Conservation (phyloP, 805 yeast species). For the Dipodascopsis uninucleata region DNA sequence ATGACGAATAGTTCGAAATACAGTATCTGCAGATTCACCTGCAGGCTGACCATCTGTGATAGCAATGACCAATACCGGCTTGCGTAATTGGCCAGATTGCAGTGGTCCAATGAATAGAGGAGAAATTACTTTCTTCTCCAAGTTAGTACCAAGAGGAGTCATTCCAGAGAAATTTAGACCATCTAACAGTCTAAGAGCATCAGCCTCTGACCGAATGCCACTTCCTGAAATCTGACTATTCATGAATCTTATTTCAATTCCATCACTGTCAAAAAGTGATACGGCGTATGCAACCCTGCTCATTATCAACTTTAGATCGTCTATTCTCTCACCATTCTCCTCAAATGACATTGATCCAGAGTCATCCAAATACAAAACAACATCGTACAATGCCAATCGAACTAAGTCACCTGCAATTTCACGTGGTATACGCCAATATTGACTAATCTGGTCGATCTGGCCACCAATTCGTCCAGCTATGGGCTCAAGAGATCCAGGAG, state of each 20-base stretch:
- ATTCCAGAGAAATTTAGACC: conserved; percentile 31
- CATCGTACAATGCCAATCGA: conserved; percentile 35
- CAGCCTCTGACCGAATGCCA: conserved; percentile 29
- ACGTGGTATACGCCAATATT: conserved; percentile 33
- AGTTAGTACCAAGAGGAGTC: conserved; percentile 33
- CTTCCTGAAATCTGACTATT: conserved; percentile 31
- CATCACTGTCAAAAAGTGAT: conserved; percentile 33
- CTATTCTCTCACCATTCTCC: conserved; percentile 36
- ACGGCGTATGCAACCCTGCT: conserved; percentile 34
- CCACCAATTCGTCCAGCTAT: conserved; percentile 28
- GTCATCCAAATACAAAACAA: conserved; percentile 34
- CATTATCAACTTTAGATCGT: conserved; percentile 34
- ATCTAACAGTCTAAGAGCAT: conserved; percentile 28
- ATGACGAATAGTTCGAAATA: conserved; percentile 29
- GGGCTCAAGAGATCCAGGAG: conserved; percentile 34
- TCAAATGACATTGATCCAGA: conserved; percentile 37
- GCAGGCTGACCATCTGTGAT: conserved; percentile 37
- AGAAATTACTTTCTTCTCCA: conserved; percentile 32
- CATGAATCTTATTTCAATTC: conserved; percentile 36
- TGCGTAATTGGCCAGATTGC: conserved; percentile 26
- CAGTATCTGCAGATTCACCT: conserved; percentile 31
- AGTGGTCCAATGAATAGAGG: conserved; percentile 33
- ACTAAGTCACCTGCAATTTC: conserved; percentile 34
- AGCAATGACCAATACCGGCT: conserved; percentile 34
- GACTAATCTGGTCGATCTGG: conserved; percentile 27